phyloP scores from a whole-genome alignment of 371 early-diverging fungal species.

The Phascolomyces articulosus region DNA sequence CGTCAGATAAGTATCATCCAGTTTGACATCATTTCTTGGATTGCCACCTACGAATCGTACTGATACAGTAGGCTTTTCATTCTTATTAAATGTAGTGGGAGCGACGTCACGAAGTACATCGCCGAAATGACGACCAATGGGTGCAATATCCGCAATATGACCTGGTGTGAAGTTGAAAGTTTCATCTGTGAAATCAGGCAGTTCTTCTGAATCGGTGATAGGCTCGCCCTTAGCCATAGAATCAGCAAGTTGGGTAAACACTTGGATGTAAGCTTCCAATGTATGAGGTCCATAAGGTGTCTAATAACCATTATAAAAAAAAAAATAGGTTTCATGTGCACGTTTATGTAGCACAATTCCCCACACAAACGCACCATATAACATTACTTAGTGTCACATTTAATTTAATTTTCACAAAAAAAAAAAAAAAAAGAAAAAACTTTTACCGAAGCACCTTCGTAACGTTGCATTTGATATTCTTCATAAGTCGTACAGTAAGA shows the following conservation, averaged over 20 bases:
- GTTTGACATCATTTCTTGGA: slow-evolving; percentile 54
- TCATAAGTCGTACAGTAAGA: slow-evolving; percentile 67
- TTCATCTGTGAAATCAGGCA: slow-evolving; percentile 36
- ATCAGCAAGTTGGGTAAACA: slow-evolving; percentile 48
- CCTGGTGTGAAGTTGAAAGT: slow-evolving; percentile 46
- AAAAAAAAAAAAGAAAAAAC: neutral
- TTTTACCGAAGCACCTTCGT: slow-evolving; percentile 64
- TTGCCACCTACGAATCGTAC: slow-evolving; percentile 62
- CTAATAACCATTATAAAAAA: no score
- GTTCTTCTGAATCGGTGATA: slow-evolving; percentile 13
- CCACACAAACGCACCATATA: no score
- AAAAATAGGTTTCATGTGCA: neutral
- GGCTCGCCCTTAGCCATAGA: slow-evolving; percentile 42
- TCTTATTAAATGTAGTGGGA: slow-evolving; percentile 14
- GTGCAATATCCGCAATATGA: slow-evolving; percentile 56
- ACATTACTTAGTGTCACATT: no score
- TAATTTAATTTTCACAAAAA: neutral
- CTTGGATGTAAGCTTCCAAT: slow-evolving; percentile 56
- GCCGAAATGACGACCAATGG: slow-evolving; percentile 49
- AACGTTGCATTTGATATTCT: slow-evolving; percentile 70
- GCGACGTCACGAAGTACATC: slow-evolving; percentile 39
- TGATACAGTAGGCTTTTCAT: slow-evolving; percentile 22
- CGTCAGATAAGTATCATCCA: slow-evolving; percentile 48
- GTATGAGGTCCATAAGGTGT: slow-evolving; percentile 71
- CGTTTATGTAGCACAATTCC: neutral